Evolutionary conservation across 73 alveolate genomes (phyloP), one percentile per base, ranked within the genome.

Genomic region (Stentor roeselii): DNA sequence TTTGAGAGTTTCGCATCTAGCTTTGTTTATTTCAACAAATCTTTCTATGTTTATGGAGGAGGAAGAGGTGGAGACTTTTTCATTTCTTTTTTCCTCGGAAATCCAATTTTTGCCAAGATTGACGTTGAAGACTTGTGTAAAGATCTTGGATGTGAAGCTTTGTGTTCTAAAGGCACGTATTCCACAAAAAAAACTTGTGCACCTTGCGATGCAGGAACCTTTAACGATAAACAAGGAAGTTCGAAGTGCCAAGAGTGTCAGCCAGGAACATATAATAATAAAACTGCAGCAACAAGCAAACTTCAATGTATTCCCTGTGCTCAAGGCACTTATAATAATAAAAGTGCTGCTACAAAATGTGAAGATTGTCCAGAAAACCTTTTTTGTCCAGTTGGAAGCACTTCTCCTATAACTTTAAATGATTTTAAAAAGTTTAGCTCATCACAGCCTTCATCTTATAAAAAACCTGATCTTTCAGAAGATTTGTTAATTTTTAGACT

Each of bases 201-300:
- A 30, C 38, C 42, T 30, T 67, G 82, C 32, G 59, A 1, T 15
- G 32, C 31, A 2, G 82, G 82, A 2, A 58, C 42, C 11, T 32
- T 15, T 67, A 32, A 67, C 32, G 0, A 35, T 1, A 32, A 67
- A 35, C 15, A 15, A 27, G 59, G 59, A 27, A 15, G 77, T 27
- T 1, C 82, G 15, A 50, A 1, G 11, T 32, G 82, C 82, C 31
- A 67, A 14, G 82, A 30, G 11, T 58, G 74, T 2, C 15, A 67
- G n/a, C 42, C 42, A 32, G 82, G 82, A 67, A 67, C 82, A 1
- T 67, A 67, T 32, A 67, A 67, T 67, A 36, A 36, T 27, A 35
- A 32, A 27, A 67, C 15, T 27, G 82, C 60, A 67, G 31, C 37
- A 27, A 67, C 11, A 15, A 67, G 37, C 11, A n/a, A 15, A 0